Base-by-base conservation (phyloP, 2,329 filamentous ascomycete species). In the Apiospora saccharicola region DNA sequence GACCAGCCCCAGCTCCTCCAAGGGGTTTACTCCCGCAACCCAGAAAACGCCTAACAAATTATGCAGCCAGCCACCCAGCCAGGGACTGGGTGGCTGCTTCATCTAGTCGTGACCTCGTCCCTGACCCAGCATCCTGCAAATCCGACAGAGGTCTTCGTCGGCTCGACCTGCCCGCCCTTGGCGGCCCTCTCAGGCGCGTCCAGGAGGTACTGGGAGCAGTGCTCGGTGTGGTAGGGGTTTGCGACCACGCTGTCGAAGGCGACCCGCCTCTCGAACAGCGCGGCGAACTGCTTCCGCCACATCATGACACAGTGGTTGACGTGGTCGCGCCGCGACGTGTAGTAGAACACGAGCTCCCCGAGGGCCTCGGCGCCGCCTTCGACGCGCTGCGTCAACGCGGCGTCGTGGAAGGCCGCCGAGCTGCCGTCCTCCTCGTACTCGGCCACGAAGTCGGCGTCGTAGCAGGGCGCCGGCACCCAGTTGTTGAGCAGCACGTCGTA, bases 191-290 rank as follows among this genome's bases (percentile, higher is more conserved):
- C 47, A 73, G 72, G 37, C 72, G 73, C 6, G 53, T 79, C 78
- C 51, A 78, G 73, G 12, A 79, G 73, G 68, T 76, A 79, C 71
- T 78, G 75, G 2, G 78, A 75, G 70, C 78, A 79, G 71, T 79
- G 78, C 47, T 78, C 76, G 1, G 77, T 79, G 51, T 79, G 78
- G 5, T 74, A 76, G 12, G 74, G 74, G 41, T 73, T 76, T 2
- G 75, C 72, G 14, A 77, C 72, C 24, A 78, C 70, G 2, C 76
- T 75, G 46, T 79, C 78, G 26, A 77, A 67, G 10, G 68, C 68
- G 47, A 34, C 46, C 26, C 68, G 46, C 30, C 13, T 57, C 68
- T 51, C 68, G 47, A 70, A 51, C 34, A 70, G 30, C 19, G 12
- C 22, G 47, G 34, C 47, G 34, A 70, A 70, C 47, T 70, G 68